Conservation (phyloP, 2,329 filamentous ascomycete species). For the Chrysoporthe austroafricana region DNA sequence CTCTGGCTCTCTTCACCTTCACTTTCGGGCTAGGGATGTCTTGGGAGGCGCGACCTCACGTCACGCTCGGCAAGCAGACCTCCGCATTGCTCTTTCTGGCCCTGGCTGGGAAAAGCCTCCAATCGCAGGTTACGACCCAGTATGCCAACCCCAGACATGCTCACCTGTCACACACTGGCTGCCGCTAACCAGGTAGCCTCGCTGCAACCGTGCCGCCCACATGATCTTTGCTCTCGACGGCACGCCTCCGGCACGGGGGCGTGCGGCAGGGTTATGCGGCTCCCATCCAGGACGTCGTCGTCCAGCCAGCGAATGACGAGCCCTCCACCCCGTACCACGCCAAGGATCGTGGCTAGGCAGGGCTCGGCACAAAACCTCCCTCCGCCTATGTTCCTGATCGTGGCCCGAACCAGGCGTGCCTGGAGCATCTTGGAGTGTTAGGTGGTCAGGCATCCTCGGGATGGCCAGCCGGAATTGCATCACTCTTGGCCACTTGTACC, state of each 20-base stretch:
- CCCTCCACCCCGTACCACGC: neutral
- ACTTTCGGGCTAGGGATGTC: neutral
- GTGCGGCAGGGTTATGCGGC: neutral
- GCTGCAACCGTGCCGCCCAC: neutral
- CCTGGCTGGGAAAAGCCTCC: constrained; percentile 18
- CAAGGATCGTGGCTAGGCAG: constrained; percentile 5
- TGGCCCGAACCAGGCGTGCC: neutral
- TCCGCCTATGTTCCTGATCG: neutral
- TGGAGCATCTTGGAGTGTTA: neutral
- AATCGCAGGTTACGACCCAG: constrained; percentile 6
- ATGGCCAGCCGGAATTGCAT: neutral
- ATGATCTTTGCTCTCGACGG: neutral
- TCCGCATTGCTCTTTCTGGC: constrained; percentile 21
- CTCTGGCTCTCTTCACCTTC: neutral
- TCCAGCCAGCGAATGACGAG: neutral
- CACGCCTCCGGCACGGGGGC: neutral
- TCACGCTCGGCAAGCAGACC: constrained; percentile 17
- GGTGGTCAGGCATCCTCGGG: constrained; percentile 1
- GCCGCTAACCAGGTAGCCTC: constrained; percentile 3
- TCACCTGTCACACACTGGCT: neutral
- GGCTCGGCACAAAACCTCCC: neutral
- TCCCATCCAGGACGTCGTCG: neutral
- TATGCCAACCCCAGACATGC: neutral
- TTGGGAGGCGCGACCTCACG: constrained; percentile 4
- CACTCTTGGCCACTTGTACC: neutral